Base-by-base conservation (phyloP, 345 rosid genomes). In the Garcia nutans region DNA sequence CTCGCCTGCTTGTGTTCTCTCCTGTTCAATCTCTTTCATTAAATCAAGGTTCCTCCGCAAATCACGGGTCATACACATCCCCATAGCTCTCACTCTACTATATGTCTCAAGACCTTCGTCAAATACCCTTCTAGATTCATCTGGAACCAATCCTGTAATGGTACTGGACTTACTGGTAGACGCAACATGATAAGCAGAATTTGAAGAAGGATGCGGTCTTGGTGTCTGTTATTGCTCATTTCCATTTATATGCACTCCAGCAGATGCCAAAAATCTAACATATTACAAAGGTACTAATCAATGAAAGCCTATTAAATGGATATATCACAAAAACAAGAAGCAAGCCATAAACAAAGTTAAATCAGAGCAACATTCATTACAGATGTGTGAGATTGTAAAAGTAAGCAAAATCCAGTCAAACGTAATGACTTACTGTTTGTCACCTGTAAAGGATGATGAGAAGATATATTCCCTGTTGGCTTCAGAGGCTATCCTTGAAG, bases 1-100 rank as follows among this genome's bases (percentile, higher is more conserved):
- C 65, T 74, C 68, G 28, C 73, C 77, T 49, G 76, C 66, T 74
- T 72, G 77, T 42, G 73, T 78, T 73, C 58, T 77, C 69, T 87
- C 96, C 10, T 80, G 78, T 71, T 90, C 95, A 82, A 88, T 80
- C 88, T 93, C 96, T 82, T 86, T 93, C 93, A 95, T 93, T 87
- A 95, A 77, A 79, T 89, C 96, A 81, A 95, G 84, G 87, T 95
- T 95, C 86, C 99, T 88, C 79, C 91, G 97, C 77, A 95, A 87
- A 87, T 95, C 99, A 79, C 96, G 90, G 42, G 99, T 95, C 97
- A 95, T 93, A 63, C 87, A 89, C 80, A 95, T 86, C 58, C 99
- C 99, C 97, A 95, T 91, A 72, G 93, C 97, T 86, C 90, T 87
- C 74, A 86, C 83, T 81, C 86, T 89, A 84, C 90, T 90, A 84